Evolutionary conservation across 352 stramenopile species (phyloP).

Genomic region (Pythium phragmiticola): DNA sequence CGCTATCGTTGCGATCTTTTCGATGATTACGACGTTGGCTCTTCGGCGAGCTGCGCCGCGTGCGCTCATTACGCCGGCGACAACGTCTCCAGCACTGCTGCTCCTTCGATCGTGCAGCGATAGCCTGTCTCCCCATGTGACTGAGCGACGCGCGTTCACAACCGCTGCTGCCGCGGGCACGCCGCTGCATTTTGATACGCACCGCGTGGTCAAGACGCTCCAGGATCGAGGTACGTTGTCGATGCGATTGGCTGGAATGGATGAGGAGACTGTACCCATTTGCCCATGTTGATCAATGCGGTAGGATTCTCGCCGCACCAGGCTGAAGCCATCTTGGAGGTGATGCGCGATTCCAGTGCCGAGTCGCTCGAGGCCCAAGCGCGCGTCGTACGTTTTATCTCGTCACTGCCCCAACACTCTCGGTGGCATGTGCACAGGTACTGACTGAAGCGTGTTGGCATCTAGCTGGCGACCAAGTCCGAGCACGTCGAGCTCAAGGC

Average conservation of each 20-base stretch:
- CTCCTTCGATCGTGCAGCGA: not conserved
- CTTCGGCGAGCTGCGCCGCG: not conserved
- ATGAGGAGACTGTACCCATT: conserved; percentile 1
- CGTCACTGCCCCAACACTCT: not conserved
- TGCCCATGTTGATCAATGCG: not conserved
- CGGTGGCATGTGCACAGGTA: not conserved
- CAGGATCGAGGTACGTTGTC: conserved; percentile 56
- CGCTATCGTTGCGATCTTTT: not conserved
- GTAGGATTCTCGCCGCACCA: conserved; percentile 71
- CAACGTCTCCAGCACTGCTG: not conserved
- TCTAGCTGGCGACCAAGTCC: conserved; percentile 79
- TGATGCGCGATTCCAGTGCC: conserved; percentile 82
- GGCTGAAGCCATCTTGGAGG: conserved; percentile 75
- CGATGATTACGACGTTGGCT: not conserved
- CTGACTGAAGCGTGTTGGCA: not conserved
- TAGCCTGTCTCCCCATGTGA: not conserved
- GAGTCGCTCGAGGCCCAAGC: conserved; percentile 74
- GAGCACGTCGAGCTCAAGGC: conserved; percentile 85
- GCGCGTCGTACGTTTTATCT: conserved; percentile 36
- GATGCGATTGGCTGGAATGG: not conserved
- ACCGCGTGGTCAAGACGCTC: conserved; percentile 76
- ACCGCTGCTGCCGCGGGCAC: conserved; percentile 16
- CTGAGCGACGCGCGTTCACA: conserved; percentile 9
- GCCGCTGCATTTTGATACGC: conserved; percentile 39
- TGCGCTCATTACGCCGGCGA: not conserved